phyloP scores from a whole-genome alignment of 257 asterid species.

The Solanum ossicruentum region DNA sequence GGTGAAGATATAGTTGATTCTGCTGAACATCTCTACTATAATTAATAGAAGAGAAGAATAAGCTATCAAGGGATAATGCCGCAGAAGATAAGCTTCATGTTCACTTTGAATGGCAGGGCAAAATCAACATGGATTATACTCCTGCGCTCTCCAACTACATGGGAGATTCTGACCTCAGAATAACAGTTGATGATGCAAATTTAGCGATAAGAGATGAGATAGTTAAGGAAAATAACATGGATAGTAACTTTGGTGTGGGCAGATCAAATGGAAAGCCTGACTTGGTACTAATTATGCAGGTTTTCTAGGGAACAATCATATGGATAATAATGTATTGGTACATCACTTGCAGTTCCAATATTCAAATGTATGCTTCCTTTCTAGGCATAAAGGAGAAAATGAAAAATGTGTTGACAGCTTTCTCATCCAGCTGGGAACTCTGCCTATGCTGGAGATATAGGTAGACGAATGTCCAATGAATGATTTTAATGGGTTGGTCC shows the following conservation, averaged over 20 bases:
- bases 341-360: too few relatives aligned
- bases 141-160: not conserved
- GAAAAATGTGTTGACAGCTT: constrained; percentile 6
- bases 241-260: constrained; percentile 5
- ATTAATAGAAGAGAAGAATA: constrained; percentile 25
- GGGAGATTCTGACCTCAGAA: constrained; percentile 1
- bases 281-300: constrained; percentile 9
- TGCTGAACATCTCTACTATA: not conserved
- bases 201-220: constrained; percentile 12
- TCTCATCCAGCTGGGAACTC: constrained; percentile 6
- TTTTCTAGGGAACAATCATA: constrained; percentile 11
- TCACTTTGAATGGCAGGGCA: constrained; percentile 8
- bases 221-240: constrained; percentile 11
- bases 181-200: constrained; percentile 14
- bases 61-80: constrained; percentile 8
- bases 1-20: constrained; percentile 14
- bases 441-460: constrained; percentile 5
- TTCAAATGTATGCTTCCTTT: not conserved
- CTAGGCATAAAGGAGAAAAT: not conserved
- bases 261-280: constrained; percentile 13
- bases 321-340: not conserved
- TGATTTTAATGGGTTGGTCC: constrained; percentile 6
- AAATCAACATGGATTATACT: constrained; percentile 2
- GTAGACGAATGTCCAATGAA: constrained; percentile 12
- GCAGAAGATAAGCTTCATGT: constrained; percentile 9